These are phyloP conservation scores for Candida pseudoglaebosa DNA, from an alignment of 805 yeast genomes.

Conservation along the genomic window DNA sequence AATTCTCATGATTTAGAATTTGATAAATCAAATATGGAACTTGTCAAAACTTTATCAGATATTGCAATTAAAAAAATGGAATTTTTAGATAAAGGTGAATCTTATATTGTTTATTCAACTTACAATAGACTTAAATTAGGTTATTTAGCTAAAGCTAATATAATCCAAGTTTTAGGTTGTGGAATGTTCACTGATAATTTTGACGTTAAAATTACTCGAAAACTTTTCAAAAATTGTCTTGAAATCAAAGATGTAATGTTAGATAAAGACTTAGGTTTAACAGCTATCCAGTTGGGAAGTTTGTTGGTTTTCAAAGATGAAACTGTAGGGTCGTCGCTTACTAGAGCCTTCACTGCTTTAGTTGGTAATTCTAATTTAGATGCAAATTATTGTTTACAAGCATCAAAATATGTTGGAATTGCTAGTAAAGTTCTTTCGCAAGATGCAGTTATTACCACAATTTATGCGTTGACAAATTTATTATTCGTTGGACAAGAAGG, in stretches of 20 bases:
- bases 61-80: slow-evolving; percentile 38
- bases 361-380: slow-evolving; percentile 53
- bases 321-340: slow-evolving; percentile 32
- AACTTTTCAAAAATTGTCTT: slow-evolving; percentile 48
- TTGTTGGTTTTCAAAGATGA: slow-evolving; percentile 44
- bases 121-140: slow-evolving; percentile 46
- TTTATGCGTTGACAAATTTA: slow-evolving; percentile 78
- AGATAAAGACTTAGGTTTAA: slow-evolving; percentile 48
- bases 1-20: slow-evolving; percentile 14
- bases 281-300: slow-evolving; percentile 54
- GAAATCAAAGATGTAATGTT: slow-evolving; percentile 50
- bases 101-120: slow-evolving; percentile 52
- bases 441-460: slow-evolving; percentile 77
- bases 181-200: slow-evolving; percentile 48
- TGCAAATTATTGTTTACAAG: slow-evolving; percentile 42
- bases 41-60: slow-evolving; percentile 26
- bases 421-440: slow-evolving; percentile 69
- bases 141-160: slow-evolving; percentile 49
- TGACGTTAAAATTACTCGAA: slow-evolving; percentile 39
- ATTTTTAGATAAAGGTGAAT: slow-evolving; percentile 53
- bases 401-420: slow-evolving; percentile 57
- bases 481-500: slow-evolving; percentile 52
- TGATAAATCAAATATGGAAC: slow-evolving; percentile 20
- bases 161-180: slow-evolving; percentile 58
- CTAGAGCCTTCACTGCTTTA: slow-evolving; percentile 47